Conservation (phyloP, 192 early-diverging fungal genomes). For the Coemansia sp. region DNA sequence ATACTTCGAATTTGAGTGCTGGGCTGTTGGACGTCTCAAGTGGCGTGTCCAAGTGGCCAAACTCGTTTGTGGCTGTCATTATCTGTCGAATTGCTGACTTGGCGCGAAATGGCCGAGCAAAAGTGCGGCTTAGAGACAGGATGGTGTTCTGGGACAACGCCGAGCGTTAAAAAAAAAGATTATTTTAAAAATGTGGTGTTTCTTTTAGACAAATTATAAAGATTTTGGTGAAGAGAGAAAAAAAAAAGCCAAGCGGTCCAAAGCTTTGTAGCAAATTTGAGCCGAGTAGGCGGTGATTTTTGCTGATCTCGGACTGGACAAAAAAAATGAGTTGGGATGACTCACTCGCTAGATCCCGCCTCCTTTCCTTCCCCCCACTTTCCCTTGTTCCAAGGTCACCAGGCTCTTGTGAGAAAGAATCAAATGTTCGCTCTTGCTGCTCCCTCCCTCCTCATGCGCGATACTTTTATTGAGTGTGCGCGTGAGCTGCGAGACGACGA, state of each 20-base stretch:
- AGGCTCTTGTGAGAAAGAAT: background rate
- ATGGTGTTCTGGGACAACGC: conserved; percentile 6
- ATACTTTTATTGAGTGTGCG: background rate
- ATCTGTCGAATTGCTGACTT: conserved; percentile 15
- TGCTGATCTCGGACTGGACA: background rate
- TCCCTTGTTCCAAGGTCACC: too few species aligned
- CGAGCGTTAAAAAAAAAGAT: background rate
- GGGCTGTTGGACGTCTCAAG: conserved; percentile 51
- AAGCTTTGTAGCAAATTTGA: background rate
- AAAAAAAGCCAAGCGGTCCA: background rate
- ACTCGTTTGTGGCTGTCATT: conserved; percentile 41
- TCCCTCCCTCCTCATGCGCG: background rate
- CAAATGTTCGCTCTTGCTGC: background rate
- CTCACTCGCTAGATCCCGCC: background rate
- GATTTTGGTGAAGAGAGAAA: conserved; percentile 1
- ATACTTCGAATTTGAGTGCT: conserved; percentile 73
- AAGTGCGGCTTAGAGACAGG: background rate
- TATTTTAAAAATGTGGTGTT: background rate
- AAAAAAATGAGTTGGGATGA: background rate
- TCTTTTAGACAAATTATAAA: conserved; percentile 7
- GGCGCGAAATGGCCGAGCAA: conserved; percentile 11
- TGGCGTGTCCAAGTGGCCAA: conserved; percentile 34
- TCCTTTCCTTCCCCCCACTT: background rate
- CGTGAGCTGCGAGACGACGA: conserved; percentile 8
- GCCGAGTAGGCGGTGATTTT: background rate